Evolutionary conservation across 768 basidiomycete genomes (phyloP).

Genomic region (Hirschioporus abietinus): DNA sequence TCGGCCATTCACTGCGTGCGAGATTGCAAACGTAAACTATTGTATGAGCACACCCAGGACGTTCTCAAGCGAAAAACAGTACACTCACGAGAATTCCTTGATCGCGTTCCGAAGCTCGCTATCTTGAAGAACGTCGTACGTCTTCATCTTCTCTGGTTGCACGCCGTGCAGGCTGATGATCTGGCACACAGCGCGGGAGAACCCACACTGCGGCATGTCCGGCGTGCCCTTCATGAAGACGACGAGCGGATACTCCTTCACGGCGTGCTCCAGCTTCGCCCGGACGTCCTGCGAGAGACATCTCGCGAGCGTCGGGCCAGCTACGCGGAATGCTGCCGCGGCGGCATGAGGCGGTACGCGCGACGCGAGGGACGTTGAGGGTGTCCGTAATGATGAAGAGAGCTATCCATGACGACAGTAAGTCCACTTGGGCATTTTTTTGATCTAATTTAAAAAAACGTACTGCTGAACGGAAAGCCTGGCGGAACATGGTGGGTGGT

Average conservation of each 20-base stretch:
- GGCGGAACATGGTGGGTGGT: conserved; percentile 38
- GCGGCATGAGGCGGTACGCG: conserved; percentile 17
- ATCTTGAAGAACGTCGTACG: conserved; percentile 89
- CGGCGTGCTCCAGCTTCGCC: conserved; percentile 63
- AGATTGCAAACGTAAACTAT: not conserved
- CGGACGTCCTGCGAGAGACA: conserved; percentile 61
- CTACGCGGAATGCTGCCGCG: not conserved
- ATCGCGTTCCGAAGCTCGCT: conserved; percentile 76
- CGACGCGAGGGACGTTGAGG: conserved; percentile 18
- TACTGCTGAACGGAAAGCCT: conserved; percentile 41
- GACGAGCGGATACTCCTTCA: conserved; percentile 74
- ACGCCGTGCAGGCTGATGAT: conserved; percentile 84
- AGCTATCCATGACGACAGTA: not conserved
- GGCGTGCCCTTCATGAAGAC: conserved; percentile 99
- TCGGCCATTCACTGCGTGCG: conserved; percentile 90
- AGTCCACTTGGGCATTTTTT: not conserved
- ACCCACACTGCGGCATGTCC: conserved; percentile 83
- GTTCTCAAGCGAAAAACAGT: not conserved
- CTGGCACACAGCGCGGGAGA: conserved; percentile 91
- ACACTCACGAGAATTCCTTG: conserved; percentile 95
- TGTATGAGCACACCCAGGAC: not conserved
- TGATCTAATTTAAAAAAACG: conserved; percentile 13
- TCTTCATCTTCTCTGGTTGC: conserved; percentile 71
- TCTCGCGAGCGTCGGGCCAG: conserved; percentile 26
- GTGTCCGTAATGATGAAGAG: conserved; percentile 13